Evolutionary conservation across 163 green algal species (phyloP).

Genomic region (Coccomyxa subellipsoidea): DNA sequence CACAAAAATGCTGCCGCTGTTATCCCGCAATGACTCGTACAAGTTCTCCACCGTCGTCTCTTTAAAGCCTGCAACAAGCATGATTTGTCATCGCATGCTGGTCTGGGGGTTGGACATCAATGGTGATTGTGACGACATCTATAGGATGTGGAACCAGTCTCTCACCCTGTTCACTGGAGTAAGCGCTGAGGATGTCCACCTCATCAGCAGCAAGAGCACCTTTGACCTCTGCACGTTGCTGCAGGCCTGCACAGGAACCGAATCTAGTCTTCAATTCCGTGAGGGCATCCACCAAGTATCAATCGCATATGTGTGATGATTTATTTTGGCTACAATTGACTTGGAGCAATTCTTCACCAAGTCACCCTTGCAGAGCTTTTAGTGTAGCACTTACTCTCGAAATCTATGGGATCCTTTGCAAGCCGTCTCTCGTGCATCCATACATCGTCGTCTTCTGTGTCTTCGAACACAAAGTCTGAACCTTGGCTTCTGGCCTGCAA

Average conservation of each 20-base stretch:
- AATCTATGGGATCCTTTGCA: not conserved
- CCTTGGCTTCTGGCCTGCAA: not conserved
- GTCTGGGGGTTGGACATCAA: not conserved
- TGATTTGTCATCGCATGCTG: not conserved
- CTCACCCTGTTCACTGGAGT: slow-evolving; percentile 15
- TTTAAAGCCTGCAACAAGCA: slow-evolving; percentile 4
- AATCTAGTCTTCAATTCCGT: too few relatives aligned
- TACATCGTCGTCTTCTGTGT: not conserved
- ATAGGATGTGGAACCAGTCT: not conserved
- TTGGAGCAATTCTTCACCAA: not conserved
- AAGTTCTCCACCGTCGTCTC: not conserved
- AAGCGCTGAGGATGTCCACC: slow-evolving; percentile 13
- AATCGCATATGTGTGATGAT: too few relatives aligned
- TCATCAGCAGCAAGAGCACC: not conserved
- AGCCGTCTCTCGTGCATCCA: not conserved
- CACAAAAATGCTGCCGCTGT: not conserved
- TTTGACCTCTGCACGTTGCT: slow-evolving; percentile 1
- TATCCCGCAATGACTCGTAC: not conserved
- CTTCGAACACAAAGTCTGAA: slow-evolving; percentile 1
- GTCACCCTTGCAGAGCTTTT: not conserved
- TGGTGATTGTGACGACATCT: not conserved
- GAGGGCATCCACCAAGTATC: too few relatives aligned
- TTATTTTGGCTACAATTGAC: not conserved
- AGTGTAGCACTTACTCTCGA: not conserved
- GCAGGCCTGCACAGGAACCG: not conserved